Conservation (phyloP, 108 stramenopile genomes). For the Cylindrotheca fusiformis region DNA sequence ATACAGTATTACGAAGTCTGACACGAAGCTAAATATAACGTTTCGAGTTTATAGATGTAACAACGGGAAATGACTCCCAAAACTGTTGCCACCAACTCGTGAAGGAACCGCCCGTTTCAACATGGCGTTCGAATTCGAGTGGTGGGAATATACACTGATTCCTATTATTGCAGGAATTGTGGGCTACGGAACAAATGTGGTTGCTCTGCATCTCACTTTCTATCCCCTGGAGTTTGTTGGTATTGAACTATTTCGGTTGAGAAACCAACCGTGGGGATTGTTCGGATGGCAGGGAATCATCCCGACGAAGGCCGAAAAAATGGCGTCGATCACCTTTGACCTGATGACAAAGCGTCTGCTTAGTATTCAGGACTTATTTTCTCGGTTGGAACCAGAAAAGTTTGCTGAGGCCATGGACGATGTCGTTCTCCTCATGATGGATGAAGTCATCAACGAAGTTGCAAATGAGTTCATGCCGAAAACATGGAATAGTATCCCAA, state of each 20-base stretch:
- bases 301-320: conserved; percentile 86
- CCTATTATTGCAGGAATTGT: conserved; percentile 56
- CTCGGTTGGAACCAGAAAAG: conserved; percentile 72
- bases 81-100: too few relatives aligned
- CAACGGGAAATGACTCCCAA: too few relatives aligned
- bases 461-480: conserved; percentile 79
- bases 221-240: conserved; percentile 87
- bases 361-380: conserved; percentile 82
- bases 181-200: conserved; percentile 84
- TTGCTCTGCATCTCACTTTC: conserved; percentile 92
- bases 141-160: conserved; percentile 56
- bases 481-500: conserved; percentile 70
- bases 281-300: conserved; percentile 95
- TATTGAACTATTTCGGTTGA: conserved; percentile 61
- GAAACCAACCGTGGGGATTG: conserved; percentile 85
- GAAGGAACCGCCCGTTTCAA: too few relatives aligned
- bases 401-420: conserved; percentile 84
- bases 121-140: conserved; percentile 35
- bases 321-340: conserved; percentile 84
- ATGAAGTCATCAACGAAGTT: conserved; percentile 79
- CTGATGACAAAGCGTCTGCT: conserved; percentile 88
- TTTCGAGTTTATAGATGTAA: too few relatives aligned
- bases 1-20: background rate
- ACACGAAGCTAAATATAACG: too few relatives aligned
- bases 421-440: conserved; percentile 76